phyloP scores from a whole-genome alignment of 768 basidiomycete genomes.

The Cantharellus anzutake region DNA sequence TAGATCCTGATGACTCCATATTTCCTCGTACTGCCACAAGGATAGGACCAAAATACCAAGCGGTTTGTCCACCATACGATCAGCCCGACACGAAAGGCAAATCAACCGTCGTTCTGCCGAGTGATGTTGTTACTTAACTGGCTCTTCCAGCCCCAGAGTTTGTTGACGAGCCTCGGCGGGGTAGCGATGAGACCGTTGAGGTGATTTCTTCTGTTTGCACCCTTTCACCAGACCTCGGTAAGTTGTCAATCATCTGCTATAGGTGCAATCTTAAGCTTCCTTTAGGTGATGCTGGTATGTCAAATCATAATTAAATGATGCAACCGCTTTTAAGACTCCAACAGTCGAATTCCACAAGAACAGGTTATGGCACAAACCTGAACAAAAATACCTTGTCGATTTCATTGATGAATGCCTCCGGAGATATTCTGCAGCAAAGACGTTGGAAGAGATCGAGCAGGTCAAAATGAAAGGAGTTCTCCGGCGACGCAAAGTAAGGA shows the following conservation, averaged over 20 bases:
- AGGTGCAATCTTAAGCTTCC: too few species aligned
- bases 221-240: too few species aligned
- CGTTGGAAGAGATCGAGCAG: slow-evolving; percentile 32
- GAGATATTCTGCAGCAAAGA: slow-evolving; percentile 51
- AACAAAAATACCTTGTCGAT: slow-evolving; percentile 40
- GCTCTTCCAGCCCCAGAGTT: neutral
- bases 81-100: slow-evolving; percentile 14
- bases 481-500: slow-evolving; percentile 43
- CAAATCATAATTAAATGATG: too few species aligned
- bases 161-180: slow-evolving; percentile 31
- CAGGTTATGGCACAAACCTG: slow-evolving; percentile 23
- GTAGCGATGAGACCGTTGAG: slow-evolving; percentile 57
- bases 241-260: too few species aligned
- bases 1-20: slow-evolving; percentile 92
- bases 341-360: slow-evolving; percentile 51
- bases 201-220: slow-evolving; percentile 42
- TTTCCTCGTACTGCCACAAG: slow-evolving; percentile 86
- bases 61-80: slow-evolving; percentile 26
- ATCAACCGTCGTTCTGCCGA: neutral
- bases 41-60: slow-evolving; percentile 78
- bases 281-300: too few species aligned
- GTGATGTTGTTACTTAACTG: neutral
- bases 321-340: too few species aligned
- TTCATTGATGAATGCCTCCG: slow-evolving; percentile 62
- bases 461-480: slow-evolving; percentile 43